These are phyloP conservation scores for Schizosaccharomyces versatilis DNA, from an alignment of 1,139 yeast genomes.

Conservation along the genomic window DNA sequence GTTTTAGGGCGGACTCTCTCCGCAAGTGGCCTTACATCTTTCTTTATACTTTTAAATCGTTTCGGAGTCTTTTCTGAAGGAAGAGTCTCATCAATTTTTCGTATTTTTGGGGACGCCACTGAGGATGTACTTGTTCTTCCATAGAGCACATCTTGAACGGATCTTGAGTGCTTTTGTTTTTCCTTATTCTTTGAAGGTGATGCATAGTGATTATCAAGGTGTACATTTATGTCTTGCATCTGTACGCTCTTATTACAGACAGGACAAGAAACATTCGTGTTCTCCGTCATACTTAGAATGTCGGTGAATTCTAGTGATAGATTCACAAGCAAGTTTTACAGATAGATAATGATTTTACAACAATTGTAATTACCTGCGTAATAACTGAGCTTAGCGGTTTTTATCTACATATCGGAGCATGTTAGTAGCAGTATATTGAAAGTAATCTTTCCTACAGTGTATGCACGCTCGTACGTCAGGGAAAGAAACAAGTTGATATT, in stretches of 20 bases:
- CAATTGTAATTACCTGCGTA: too few species aligned
- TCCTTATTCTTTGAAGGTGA: neutral
- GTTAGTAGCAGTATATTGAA: too few species aligned
- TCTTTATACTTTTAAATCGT: constrained; percentile 3
- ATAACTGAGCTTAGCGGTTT: too few species aligned
- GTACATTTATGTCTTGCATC: neutral
- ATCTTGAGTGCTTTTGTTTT: neutral
- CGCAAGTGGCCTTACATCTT: constrained; percentile 36
- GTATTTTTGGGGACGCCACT: neutral
- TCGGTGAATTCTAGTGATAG: too few species aligned
- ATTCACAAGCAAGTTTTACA: too few species aligned
- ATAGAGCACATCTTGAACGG: neutral
- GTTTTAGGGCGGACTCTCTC: constrained; percentile 61
- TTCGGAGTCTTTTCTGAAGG: neutral
- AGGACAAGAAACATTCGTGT: neutral
- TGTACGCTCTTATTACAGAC: neutral
- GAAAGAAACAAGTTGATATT: too few species aligned
- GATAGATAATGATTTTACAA: too few species aligned
- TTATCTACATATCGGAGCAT: too few species aligned
- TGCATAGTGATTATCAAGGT: neutral
- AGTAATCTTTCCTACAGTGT: too few species aligned
- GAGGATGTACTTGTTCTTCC: neutral
- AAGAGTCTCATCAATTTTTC: neutral
- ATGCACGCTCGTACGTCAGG: too few species aligned
- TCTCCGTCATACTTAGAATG: constrained; percentile 16